A percentile compares a stretch with the other conserved stretches of the same genome.
phyloP scores from a whole-genome alignment of 1,284 basidiomycete species.

The Trametes versicolor region DNA sequence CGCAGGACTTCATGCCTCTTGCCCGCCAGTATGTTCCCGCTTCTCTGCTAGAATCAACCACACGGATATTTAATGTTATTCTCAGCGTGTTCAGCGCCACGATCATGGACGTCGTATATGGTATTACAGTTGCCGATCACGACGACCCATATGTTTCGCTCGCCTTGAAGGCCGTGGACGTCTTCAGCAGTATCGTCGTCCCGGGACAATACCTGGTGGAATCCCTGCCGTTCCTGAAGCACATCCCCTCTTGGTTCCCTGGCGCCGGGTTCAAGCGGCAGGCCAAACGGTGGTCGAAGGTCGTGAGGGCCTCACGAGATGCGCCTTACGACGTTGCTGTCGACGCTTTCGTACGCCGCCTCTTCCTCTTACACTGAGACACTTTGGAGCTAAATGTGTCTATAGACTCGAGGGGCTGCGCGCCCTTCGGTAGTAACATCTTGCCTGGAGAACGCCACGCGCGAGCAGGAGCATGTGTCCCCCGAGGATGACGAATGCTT shows the following conservation, averaged over 20 bases:
- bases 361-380: background rate
- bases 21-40: slow-evolving; percentile 11
- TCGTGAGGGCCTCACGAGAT: slow-evolving; percentile 4
- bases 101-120: slow-evolving; percentile 26
- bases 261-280: slow-evolving; percentile 25
- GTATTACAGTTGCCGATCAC: slow-evolving; percentile 4
- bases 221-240: slow-evolving; percentile 16
- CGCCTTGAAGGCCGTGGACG: slow-evolving; percentile 2
- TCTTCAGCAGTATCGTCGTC: slow-evolving; percentile 18
- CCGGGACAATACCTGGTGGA: slow-evolving; percentile 28
- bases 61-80: background rate
- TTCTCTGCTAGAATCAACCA: background rate
- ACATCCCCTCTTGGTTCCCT: slow-evolving; percentile 27
- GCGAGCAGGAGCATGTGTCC: slow-evolving; percentile 6
- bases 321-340: slow-evolving; percentile 14
- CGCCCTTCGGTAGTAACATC: slow-evolving; percentile 12
- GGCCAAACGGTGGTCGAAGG: slow-evolving; percentile 8
- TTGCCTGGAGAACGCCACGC: slow-evolving; percentile 8
- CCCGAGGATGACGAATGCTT: slow-evolving; percentile 17
- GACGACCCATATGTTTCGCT: slow-evolving; percentile 29
- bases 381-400: no score
- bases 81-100: slow-evolving; percentile 18
- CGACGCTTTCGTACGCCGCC: background rate
- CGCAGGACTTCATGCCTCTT: slow-evolving; percentile 18
- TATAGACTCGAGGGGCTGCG: slow-evolving; percentile 7